Percentiles rank a stretch among this genome's conserved stretches.
Conservation (phyloP, 2,329 filamentous ascomycete genomes). For the Diaporthe vexans region DNA sequence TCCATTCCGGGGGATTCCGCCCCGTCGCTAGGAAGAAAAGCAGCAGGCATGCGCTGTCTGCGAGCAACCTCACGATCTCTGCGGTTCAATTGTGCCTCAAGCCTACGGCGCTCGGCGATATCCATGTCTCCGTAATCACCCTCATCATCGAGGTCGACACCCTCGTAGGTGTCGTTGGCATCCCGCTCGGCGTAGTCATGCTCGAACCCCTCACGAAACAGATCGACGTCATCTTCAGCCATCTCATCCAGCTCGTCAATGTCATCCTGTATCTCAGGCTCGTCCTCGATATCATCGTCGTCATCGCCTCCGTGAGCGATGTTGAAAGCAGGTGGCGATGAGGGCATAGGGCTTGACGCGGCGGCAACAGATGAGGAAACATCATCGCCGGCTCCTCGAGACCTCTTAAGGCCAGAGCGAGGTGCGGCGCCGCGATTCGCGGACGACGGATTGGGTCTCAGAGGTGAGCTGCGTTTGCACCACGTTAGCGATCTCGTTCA, state of each 20-base stretch:
- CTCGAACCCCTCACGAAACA: slow-evolving; percentile 81
- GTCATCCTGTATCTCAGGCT: slow-evolving; percentile 79
- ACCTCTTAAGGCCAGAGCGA: slow-evolving; percentile 67
- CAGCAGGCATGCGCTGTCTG: slow-evolving; percentile 76
- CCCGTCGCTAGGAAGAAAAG: slow-evolving; percentile 84
- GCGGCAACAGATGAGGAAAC: slow-evolving; percentile 63
- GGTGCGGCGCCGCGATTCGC: slow-evolving; percentile 80
- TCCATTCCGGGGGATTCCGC: slow-evolving; percentile 82
- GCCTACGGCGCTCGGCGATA: slow-evolving; percentile 73
- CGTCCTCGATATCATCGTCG: slow-evolving; percentile 79
- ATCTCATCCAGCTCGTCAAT: slow-evolving; percentile 84
- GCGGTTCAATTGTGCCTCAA: slow-evolving; percentile 80
- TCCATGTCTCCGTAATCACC: slow-evolving; percentile 80
- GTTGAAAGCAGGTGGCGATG: slow-evolving; percentile 73
- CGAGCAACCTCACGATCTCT: slow-evolving; percentile 80
- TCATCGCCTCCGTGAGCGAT: slow-evolving; percentile 78
- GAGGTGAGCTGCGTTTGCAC: slow-evolving; percentile 76
- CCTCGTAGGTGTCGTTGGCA: slow-evolving; percentile 78
- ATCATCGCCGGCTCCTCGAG: slow-evolving; percentile 66
- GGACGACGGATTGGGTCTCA: slow-evolving; percentile 84
- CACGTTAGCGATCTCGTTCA: slow-evolving; percentile 43
- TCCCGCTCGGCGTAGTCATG: slow-evolving; percentile 78
- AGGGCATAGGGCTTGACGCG: slow-evolving; percentile 75
- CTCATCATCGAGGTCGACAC: slow-evolving; percentile 81
- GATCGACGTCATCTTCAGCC: slow-evolving; percentile 84